A percentile compares a stretch with the other conserved stretches of the same genome.
These are phyloP conservation scores for Postia placenta DNA, from an alignment of 768 basidiomycete species.

Conservation along the genomic window DNA sequence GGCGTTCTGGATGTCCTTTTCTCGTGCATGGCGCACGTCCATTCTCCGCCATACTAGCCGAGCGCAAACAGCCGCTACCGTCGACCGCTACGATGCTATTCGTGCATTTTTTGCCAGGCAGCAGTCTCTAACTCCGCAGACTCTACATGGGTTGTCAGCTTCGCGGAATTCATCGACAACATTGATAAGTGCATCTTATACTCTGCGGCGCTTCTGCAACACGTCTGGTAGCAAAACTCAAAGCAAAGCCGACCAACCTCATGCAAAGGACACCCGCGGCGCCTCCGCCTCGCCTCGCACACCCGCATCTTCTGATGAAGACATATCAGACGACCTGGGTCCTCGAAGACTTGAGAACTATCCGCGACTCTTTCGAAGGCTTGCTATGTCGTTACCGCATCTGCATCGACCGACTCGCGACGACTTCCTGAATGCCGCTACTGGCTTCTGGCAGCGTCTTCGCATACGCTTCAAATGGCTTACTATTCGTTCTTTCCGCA, in stretches of 20 bases:
- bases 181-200: too few species aligned
- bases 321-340: neutral
- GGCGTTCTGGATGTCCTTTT: neutral
- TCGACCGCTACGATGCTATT: slow-evolving; percentile 57
- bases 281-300: too few species aligned
- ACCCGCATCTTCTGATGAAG: neutral
- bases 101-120: slow-evolving; percentile 54
- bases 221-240: neutral
- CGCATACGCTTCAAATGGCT: slow-evolving; percentile 97
- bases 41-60: slow-evolving; percentile 15
- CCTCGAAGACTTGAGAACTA: slow-evolving; percentile 52
- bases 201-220: too few species aligned
- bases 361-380: slow-evolving; percentile 72
- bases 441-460: slow-evolving; percentile 84
- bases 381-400: slow-evolving; percentile 74
- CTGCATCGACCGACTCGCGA: slow-evolving; percentile 79
- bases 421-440: slow-evolving; percentile 81
- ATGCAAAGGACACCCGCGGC: too few species aligned
- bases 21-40: neutral
- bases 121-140: too few species aligned
- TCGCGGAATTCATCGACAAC: too few species aligned
- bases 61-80: slow-evolving; percentile 17
- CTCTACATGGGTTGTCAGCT: neutral
- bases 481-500: slow-evolving; percentile 89
- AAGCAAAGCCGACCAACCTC: neutral